Conservation (phyloP, 306 rosid species). For the Medicago lupulina region DNA sequence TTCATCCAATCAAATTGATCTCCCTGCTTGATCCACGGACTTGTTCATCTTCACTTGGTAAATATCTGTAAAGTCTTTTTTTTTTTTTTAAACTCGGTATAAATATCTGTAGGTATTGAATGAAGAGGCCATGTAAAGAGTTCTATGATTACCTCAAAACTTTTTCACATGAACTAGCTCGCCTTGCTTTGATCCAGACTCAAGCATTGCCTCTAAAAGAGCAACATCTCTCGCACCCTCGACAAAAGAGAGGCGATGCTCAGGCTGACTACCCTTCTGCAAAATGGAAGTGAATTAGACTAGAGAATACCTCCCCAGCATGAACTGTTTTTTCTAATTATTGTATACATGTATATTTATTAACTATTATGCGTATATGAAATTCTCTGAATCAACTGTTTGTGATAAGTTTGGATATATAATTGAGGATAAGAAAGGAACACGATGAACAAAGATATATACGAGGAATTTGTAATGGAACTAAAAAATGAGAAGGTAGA, state of each 20-base stretch:
- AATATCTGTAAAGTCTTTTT: neutral
- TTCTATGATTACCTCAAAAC: slow-evolving; percentile 55
- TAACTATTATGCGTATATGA: neutral
- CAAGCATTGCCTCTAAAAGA: slow-evolving; percentile 91
- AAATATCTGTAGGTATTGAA: slow-evolving; percentile 29
- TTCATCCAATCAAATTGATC: slow-evolving; percentile 27
- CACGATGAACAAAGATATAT: slow-evolving; percentile 10
- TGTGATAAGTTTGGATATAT: slow-evolving; percentile 32
- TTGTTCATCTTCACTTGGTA: slow-evolving; percentile 33
- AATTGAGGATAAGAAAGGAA: slow-evolving; percentile 32
- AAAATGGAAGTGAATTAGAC: slow-evolving; percentile 39
- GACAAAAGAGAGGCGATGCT: slow-evolving; percentile 73
- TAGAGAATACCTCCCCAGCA: neutral
- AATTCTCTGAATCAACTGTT: slow-evolving; percentile 27
- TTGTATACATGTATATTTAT: neutral
- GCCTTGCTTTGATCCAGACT: slow-evolving; percentile 81
- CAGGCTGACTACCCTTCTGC: slow-evolving; percentile 64
- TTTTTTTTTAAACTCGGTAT: neutral
- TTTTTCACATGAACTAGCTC: slow-evolving; percentile 70
- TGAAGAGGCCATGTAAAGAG: slow-evolving; percentile 19
- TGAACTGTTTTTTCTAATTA: neutral
- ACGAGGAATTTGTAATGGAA: slow-evolving; percentile 8
- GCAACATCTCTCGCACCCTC: slow-evolving; percentile 98
- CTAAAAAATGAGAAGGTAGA: slow-evolving; percentile 29
- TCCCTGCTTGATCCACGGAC: neutral